A percentile compares a stretch with the other conserved stretches of the same genome.
phyloP scores from a whole-genome alignment of 1,139 yeast species.

The Yamadazyma sp. region DNA sequence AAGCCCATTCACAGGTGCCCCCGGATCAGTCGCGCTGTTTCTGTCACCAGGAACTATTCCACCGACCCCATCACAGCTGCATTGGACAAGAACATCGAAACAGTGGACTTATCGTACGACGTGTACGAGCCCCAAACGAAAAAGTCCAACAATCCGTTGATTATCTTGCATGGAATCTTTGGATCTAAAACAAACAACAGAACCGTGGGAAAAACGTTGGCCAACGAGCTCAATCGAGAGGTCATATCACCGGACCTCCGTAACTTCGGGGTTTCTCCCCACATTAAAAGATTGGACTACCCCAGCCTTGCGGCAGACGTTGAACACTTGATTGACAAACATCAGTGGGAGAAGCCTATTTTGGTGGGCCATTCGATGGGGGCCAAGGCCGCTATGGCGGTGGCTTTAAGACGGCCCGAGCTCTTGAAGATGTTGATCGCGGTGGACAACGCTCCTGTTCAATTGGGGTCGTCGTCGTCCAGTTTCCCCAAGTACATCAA shows the following conservation, averaged over 20 bases:
- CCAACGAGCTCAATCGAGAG: conserved; percentile 41
- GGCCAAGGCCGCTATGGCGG: conserved; percentile 90
- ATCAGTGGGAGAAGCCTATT: conserved; percentile 53
- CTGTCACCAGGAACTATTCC: too few relatives aligned
- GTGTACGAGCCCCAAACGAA: conserved; percentile 25
- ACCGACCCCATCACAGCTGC: conserved; percentile 22
- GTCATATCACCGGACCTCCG: conserved; percentile 80
- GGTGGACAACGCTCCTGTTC: conserved; percentile 90
- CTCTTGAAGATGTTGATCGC: conserved; percentile 64
- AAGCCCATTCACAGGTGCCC: too few relatives aligned
- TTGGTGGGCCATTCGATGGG: conserved; percentile 97
- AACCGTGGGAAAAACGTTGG: conserved; percentile 58
- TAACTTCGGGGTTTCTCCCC: conserved; percentile 93
- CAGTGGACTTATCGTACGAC: conserved; percentile 34
- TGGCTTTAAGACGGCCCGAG: conserved; percentile 69
- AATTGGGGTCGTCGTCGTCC: conserved; percentile 52
- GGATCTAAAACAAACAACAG: conserved; percentile 82
- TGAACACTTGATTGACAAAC: conserved; percentile 58
- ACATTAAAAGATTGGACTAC: conserved; percentile 65
- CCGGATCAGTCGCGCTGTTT: too few relatives aligned
- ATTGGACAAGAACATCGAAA: conserved; percentile 22
- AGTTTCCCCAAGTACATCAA: conserved; percentile 68
- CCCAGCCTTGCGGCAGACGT: conserved; percentile 85
- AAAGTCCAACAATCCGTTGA: conserved; percentile 47
- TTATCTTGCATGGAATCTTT: conserved; percentile 85